Evolutionary conservation across 2,329 filamentous ascomycete species (phyloP).

Genomic region (Aspergillus pseudonomiae): DNA sequence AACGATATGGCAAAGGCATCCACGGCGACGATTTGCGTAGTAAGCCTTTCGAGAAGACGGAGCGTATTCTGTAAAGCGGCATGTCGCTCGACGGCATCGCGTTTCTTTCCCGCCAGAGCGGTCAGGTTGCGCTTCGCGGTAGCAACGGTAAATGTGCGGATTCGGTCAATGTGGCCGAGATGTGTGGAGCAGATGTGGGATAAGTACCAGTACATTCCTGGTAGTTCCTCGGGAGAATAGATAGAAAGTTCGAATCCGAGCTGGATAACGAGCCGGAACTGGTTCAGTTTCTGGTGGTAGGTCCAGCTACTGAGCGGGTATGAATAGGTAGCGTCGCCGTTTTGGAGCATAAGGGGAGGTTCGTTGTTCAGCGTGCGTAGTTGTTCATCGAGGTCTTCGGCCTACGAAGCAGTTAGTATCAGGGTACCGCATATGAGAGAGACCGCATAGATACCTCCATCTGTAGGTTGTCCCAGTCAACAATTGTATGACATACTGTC

Average conservation of each 20-base stretch:
- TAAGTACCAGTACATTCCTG: constrained; percentile 90
- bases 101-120: constrained; percentile 18
- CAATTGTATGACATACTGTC: constrained; percentile 80
- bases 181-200: constrained; percentile 71
- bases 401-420: constrained; percentile 33
- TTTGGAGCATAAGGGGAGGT: constrained; percentile 57
- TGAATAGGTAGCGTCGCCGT: constrained; percentile 62
- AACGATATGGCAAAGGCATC: constrained; percentile 57
- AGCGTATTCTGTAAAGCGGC: constrained; percentile 42
- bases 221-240: constrained; percentile 82
- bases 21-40: constrained; percentile 67
- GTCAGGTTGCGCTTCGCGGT: constrained; percentile 32
- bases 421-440: neutral
- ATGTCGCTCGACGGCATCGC: constrained; percentile 29
- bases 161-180: constrained; percentile 70
- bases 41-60: constrained; percentile 61
- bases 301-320: constrained; percentile 85
- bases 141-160: constrained; percentile 64
- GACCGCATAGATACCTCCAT: constrained; percentile 59
- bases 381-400: constrained; percentile 72
- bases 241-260: constrained; percentile 92
- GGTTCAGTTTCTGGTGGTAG: constrained; percentile 84
- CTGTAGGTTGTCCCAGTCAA: constrained; percentile 83
- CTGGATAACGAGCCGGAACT: constrained; percentile 85
- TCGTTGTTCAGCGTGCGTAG: constrained; percentile 66